A percentile compares a stretch with the other conserved stretches of the same genome.
phyloP scores from a whole-genome alignment of 495 filamentous ascomycete species.

The Neurospora sp. region DNA sequence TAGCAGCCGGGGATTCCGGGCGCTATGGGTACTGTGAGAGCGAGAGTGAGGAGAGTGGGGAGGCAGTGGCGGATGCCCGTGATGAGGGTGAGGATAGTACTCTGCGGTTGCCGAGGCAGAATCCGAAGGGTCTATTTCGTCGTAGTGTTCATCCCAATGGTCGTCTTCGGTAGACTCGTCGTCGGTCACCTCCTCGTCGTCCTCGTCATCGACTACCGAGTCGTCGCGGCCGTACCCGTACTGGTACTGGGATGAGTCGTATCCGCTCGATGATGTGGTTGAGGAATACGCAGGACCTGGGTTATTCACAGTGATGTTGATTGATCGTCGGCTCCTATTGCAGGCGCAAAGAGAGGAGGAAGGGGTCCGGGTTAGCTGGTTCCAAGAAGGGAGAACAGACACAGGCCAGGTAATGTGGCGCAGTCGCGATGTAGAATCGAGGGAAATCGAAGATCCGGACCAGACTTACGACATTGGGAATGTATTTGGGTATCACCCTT shows the following conservation, averaged over 20 bases:
- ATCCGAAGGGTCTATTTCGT: conserved; percentile 71
- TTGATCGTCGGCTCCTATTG: conserved; percentile 36
- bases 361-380: conserved; percentile 10
- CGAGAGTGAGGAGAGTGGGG: background rate
- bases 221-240: conserved; percentile 23
- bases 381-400: background rate
- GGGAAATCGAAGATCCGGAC: background rate
- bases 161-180: conserved; percentile 43
- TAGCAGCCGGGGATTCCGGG: conserved; percentile 1
- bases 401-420: conserved; percentile 5
- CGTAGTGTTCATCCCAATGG: conserved; percentile 33
- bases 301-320: conserved; percentile 42
- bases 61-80: conserved; percentile 1
- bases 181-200: conserved; percentile 22
- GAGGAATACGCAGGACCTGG: conserved; percentile 14
- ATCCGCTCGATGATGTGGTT: conserved; percentile 14
- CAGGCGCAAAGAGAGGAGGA: background rate
- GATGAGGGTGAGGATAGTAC: conserved; percentile 11
- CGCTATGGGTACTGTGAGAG: conserved; percentile 16
- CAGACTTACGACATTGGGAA: conserved; percentile 42
- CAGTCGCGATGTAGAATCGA: background rate
- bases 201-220: conserved; percentile 45
- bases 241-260: conserved; percentile 17
- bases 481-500: conserved; percentile 26
- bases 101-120: conserved; percentile 53